phyloP scores from a whole-genome alignment of 73 alveolate species.

The Paramecium octaurelia region DNA sequence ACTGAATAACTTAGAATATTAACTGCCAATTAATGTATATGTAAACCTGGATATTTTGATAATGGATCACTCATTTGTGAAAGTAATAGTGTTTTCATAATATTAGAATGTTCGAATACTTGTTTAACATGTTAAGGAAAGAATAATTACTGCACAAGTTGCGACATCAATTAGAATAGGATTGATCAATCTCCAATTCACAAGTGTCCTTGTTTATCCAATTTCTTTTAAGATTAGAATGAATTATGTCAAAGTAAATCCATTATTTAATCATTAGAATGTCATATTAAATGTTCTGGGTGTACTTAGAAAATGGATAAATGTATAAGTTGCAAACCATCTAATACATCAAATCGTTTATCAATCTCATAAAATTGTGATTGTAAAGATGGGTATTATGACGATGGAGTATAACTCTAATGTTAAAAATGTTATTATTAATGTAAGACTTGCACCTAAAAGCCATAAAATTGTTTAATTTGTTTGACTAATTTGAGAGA shows the following conservation, averaged over 20 bases:
- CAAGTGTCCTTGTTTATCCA: background rate
- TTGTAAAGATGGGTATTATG: conserved; percentile 9
- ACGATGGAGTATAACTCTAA: background rate
- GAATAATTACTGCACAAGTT: background rate
- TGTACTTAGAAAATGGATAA: background rate
- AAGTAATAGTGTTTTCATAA: background rate
- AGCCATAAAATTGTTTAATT: background rate
- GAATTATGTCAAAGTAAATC: background rate
- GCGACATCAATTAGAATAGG: background rate
- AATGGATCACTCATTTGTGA: background rate
- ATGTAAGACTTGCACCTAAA: background rate
- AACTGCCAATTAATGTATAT: background rate
- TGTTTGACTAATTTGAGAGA: background rate
- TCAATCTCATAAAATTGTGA: background rate
- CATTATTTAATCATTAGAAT: background rate
- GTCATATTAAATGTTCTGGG: background rate
- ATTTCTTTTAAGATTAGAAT: background rate
- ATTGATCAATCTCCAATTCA: background rate
- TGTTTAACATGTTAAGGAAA: background rate
- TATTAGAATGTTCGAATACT: background rate
- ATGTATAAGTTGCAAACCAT: background rate
- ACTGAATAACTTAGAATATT: background rate
- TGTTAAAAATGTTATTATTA: background rate
- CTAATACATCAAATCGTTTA: background rate
- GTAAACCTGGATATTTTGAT: background rate